Percentiles rank a stretch among this genome's conserved stretches.
Conservation (phyloP, 805 yeast species). For the Komagataella kurtzmanii region DNA sequence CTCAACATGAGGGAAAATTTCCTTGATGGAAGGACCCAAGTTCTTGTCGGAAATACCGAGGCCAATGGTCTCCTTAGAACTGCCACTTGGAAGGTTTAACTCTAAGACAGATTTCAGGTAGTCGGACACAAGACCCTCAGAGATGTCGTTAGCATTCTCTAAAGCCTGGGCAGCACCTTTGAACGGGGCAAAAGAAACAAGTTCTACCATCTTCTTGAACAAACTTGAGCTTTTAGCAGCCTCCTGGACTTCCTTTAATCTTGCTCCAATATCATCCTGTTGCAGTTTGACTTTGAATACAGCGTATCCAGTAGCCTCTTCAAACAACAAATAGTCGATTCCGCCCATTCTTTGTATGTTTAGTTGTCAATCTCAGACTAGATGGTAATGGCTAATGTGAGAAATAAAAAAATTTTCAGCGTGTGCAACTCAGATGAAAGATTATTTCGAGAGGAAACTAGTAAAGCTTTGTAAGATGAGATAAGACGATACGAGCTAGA, state of each 20-base stretch:
- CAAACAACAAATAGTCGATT: constrained; percentile 84
- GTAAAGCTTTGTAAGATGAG: neutral
- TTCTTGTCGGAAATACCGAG: constrained; percentile 91
- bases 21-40: constrained; percentile 95
- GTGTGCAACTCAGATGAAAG: neutral
- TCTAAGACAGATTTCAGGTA: constrained; percentile 82
- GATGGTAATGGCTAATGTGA: neutral
- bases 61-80: constrained; percentile 51
- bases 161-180: constrained; percentile 99
- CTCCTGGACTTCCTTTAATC: constrained; percentile 87
- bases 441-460: neutral
- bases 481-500: neutral
- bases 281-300: constrained; percentile 86
- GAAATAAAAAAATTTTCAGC: neutral
- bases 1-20: constrained; percentile 76
- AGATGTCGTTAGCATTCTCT: constrained; percentile 94
- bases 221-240: constrained; percentile 75
- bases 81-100: constrained; percentile 74
- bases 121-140: constrained; percentile 93
- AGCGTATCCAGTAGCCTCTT: constrained; percentile 98
- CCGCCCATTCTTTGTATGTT: constrained; percentile 34
- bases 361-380: neutral
- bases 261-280: constrained; percentile 88
- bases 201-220: constrained; percentile 86
- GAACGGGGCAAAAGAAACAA: constrained; percentile 94